Conservation (phyloP, 2,329 filamentous ascomycete species). For the Aspergillus piperis region DNA sequence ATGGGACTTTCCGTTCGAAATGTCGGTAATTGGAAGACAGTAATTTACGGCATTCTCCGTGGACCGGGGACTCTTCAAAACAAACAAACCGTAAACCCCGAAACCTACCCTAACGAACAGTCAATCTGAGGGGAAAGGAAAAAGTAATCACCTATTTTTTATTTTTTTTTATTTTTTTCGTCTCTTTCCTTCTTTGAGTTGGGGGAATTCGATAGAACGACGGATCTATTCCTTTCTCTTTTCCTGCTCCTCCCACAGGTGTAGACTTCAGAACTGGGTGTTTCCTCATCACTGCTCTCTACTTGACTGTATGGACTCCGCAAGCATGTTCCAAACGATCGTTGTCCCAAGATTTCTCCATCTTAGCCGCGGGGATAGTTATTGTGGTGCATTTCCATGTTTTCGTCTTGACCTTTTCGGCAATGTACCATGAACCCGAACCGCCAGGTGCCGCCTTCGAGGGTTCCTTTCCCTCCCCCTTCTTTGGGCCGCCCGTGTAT, state of each 20-base stretch:
- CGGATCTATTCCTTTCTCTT: slow-evolving; percentile 7
- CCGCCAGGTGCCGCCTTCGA: slow-evolving; percentile 8
- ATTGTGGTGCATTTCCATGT: slow-evolving; percentile 2
- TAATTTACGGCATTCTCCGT: neutral
- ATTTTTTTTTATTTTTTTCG: too few species aligned
- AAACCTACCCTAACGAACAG: neutral
- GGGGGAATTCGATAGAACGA: neutral
- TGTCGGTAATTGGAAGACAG: neutral
- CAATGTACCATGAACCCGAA: neutral
- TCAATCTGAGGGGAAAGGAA: neutral
- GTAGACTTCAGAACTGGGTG: neutral
- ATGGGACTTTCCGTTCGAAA: neutral
- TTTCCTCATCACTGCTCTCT: neutral
- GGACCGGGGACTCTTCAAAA: neutral
- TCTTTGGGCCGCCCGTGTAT: neutral
- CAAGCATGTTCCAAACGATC: neutral
- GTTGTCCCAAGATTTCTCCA: neutral
- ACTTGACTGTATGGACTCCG: neutral
- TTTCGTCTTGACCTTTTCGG: slow-evolving; percentile 13
- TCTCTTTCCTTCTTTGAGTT: neutral
- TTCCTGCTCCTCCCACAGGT: neutral
- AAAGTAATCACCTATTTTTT: slow-evolving; percentile 1
- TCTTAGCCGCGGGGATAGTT: neutral
- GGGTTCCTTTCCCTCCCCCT: neutral
- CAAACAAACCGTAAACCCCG: slow-evolving; percentile 1